Evolutionary conservation across 495 filamentous ascomycete species (phyloP), one percentile per base, ranked within the genome.

Genomic region (Tuber melanosporum): DNA sequence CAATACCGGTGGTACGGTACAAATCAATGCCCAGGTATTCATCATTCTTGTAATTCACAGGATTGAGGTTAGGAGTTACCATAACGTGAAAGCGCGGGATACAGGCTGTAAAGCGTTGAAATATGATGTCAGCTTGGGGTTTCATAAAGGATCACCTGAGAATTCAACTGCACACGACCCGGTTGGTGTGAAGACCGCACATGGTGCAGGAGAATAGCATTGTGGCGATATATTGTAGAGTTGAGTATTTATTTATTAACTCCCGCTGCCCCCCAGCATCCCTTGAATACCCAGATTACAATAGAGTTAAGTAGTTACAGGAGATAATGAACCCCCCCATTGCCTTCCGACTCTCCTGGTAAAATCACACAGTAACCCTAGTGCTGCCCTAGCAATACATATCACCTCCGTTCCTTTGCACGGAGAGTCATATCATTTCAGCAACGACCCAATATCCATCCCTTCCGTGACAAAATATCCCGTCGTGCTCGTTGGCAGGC

Each of bases 401-500:
- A 66, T 3, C 57, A 4, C 26, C 57, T 66, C 32, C 57, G 26
- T 26, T 36, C 26, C 26, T 66, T 66, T 66, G 57, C 57, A 36
- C 57, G 36, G 36, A 36, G 36, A 17, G 14, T 26, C 14, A 66
- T 19, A 36, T 66, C 57, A 66, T 66, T 17, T 36, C 32, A 66
- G 14, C 32, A 66, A 19, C 26, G 57, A 36, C 57, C 26, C 57
- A 36, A 66, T 66, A 36, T 66, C 57, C 57, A 66, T 66, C 26
- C 57, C 57, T 9, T 66, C 57, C 5, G 57, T 66, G 57, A 32
- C 57, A 66, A 66, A 66, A 36, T 66, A 66, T 66, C 57, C 57
- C 12, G 57, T 62, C 71, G 78, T 69, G 15, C 47, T 76, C 22
- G 77, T 66, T 17, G 71, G 52, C 20, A 71, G 71, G 36, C 47